Base-by-base conservation (phyloP, 371 early-diverging fungal species). In the Mucor piriformis region DNA sequence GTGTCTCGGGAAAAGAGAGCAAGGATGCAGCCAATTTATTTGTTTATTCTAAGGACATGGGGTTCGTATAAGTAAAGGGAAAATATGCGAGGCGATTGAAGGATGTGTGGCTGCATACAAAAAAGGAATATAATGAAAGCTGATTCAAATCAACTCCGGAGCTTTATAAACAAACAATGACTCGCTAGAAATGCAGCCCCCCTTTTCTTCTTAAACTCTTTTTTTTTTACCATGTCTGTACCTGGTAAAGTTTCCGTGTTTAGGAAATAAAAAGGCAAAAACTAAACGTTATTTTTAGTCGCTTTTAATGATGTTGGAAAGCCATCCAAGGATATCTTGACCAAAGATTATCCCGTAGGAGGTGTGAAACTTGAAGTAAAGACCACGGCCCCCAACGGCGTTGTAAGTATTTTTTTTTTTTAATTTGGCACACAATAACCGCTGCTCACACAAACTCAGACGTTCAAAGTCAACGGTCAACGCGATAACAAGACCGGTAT, bases 291-390 rank as follows among this genome's bases (percentile, higher is more conserved):
- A 13, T 10, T 27, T 25, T 0, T 58, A 79, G 86, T 83, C 69
- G 80, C 80, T 72, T 98, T 90, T 86, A 82, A 89, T 63, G 97
- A 98, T 81, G 84, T 98, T 67, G 93, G 93, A 83, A 97, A 97
- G 87, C 72, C 90, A 73, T 84, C 93, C 85, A 92, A 89, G 82
- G 98, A 98, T 81, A 85, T 98, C 69, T 85, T 97, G 68, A 83
- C 85, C 82, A 96, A 97, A 85, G 97, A 98, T 83, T 97, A 84
- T 81, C 96, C 97, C 62, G 84, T 92, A 63, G 96, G 95, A 58
- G 82, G 88, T 57, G 88, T 92, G 64, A 96, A 95, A 87, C 91
- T 97, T 66, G 98, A 98, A 77, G 91, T 94, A 79, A 95, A 96
- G 90, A 93, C 95, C 71, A 87, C 87, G 66, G 89, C 97, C 54